Evolutionary conservation across 2,329 filamentous ascomycete genomes (phyloP), one percentile per base, ranked within the genome.

Genomic region (Metarhizium anisopliae): DNA sequence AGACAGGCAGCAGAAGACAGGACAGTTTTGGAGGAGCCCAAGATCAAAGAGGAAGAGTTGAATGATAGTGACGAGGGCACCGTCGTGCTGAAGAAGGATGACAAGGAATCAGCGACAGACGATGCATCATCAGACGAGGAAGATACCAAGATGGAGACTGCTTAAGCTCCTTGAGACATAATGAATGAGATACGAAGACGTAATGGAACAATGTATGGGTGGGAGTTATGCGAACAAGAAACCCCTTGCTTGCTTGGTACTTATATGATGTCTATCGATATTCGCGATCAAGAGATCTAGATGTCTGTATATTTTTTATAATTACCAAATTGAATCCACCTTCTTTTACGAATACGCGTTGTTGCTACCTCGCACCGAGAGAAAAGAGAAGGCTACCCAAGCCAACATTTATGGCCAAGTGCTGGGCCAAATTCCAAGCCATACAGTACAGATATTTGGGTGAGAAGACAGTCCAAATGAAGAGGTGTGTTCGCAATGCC

Each of bases 401-500:
- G 5, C 80, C 74, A 38, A 92, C 63, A 68, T 93, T 91, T 47
- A 93, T 76, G 42, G 80, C 67, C 58, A 92, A 68, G 80, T 99
- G 93, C 74, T 92, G 90, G 7, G 83, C 89, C 50, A 93, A 66
- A 59, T 82, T 84, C 95, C 94, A 99, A 14, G 87, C 90, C 77
- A 94, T 87, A 60, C 85, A 89, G 69, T 95, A 99, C 61, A 99
- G 73, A 70, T 92, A 97, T 71, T 97, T 99, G 0, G 94, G 94
- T 60, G 90, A 95, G 70, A 99, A 99, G 11, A 99, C 94, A 0
- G 93, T 97, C 94, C 94, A 99, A 59, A 99, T 92, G 68, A 99
- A 99, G 56, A 99, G 71, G 76, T 99, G 94, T 35, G 89, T 90
- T 61, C 93, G 78, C 66, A 99, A 70, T 7, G 82, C 77, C 51